A percentile compares a stretch with the other conserved stretches of the same genome.
Evolutionary conservation across 129 eudicot genomes (phyloP).

Genomic region (Centella asiatica): DNA sequence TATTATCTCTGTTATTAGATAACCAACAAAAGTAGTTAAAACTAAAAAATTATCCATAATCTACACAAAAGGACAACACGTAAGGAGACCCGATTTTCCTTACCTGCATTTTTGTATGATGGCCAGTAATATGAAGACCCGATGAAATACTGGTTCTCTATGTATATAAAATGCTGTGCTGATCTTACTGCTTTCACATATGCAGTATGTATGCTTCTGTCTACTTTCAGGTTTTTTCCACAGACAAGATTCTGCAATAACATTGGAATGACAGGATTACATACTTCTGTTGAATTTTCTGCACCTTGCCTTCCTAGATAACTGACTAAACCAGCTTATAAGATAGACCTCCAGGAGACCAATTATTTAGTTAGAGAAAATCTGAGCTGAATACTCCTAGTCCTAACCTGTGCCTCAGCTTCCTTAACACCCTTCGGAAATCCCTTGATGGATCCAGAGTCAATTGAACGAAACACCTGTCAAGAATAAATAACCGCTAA

Average conservation of each 20-base stretch:
- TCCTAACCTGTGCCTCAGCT: constrained; percentile 28
- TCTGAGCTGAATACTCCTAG: neutral
- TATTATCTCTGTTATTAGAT: too few species aligned
- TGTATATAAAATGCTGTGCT: constrained; percentile 18
- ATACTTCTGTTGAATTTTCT: neutral
- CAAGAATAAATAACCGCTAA: neutral
- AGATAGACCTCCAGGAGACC: neutral
- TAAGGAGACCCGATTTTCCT: neutral
- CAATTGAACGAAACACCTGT: constrained; percentile 35
- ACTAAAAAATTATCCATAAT: neutral
- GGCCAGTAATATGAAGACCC: constrained; percentile 25
- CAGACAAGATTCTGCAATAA: constrained; percentile 18
- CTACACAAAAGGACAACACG: neutral
- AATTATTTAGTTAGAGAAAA: neutral
- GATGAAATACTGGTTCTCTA: constrained; percentile 24
- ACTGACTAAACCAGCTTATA: neutral
- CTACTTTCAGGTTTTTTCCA: constrained; percentile 18
- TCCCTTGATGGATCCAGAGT: constrained; percentile 34
- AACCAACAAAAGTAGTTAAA: neutral
- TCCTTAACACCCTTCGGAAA: constrained; percentile 27
- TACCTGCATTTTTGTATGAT: constrained; percentile 21
- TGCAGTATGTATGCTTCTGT: constrained; percentile 24
- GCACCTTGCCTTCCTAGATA: neutral
- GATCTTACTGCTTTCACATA: constrained; percentile 20
- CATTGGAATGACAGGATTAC: constrained; percentile 1